Evolutionary conservation across 371 early-diverging fungal species (phyloP), one percentile per base, ranked within the genome.

Genomic region (Zopfochytrium polystomum): DNA sequence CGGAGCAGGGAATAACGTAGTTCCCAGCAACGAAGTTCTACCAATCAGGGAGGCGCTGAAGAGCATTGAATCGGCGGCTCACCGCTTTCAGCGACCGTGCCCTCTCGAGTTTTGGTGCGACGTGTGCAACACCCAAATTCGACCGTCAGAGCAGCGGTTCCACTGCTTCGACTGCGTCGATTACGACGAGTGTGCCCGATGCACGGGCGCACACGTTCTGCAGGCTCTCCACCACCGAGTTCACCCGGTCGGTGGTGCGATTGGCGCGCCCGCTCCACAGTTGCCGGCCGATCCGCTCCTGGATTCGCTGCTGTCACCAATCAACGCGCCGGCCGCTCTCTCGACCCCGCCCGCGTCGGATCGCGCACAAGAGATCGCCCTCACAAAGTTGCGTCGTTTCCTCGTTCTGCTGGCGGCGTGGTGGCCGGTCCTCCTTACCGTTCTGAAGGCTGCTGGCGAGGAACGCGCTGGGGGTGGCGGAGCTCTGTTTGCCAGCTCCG

Each of bases 101-200:
- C 15, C 45, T n/a, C n/a, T 56, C 30, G 20, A 23, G 13, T 56
- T 45, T 29, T 18, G 26, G 22, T 56, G 57, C 44, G 57, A 56
- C 30, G 13, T n/a, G 44, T 56, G 57, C 44, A 45, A 43, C n/a
- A n/a, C 31, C 5, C 13, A 15, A 6, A 45, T 56, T 45, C 27
- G 32, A 11, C 18, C 5, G 7, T 11, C 15, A 7, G 2, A 6
- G 29, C 5, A 27, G 4, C n/a, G 57, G 30, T 56, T 23, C 29
- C 57, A 56, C 27, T 56, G 57, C 20, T 26, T 45, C 22, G 57
- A 56, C 47, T 56, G 57, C 30, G 22, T 15, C 9, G 57, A 56
- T 46, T 56, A 31, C 30, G 57, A 56, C 30, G 57, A 56, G 30
- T 56, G 57, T 32, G 7, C 1, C 7, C 9, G 30, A 15, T 56